A percentile compares a stretch with the other conserved stretches of the same genome.
phyloP scores from a whole-genome alignment of 2,329 filamentous ascomycete genomes.

The Sporothrix dimorphospora region DNA sequence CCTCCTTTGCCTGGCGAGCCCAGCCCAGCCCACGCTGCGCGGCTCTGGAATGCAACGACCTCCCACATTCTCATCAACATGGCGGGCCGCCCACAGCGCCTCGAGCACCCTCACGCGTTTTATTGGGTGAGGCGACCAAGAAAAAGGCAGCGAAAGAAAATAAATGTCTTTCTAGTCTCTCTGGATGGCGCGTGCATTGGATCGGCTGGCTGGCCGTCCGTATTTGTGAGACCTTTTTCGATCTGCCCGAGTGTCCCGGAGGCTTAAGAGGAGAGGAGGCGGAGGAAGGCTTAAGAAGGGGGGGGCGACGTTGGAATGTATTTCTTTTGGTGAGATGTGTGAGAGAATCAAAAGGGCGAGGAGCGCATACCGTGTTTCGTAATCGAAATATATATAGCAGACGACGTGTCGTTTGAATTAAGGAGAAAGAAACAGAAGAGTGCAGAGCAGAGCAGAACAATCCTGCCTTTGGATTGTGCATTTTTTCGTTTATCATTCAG shows the following conservation, averaged over 20 bases:
- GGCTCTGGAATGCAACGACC: conserved; percentile 19
- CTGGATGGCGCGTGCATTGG: conserved; percentile 5
- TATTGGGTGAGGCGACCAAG: too few species aligned
- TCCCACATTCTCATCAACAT: conserved; percentile 9
- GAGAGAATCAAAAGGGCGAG: neutral
- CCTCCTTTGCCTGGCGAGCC: neutral
- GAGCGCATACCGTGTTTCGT: conserved; percentile 16
- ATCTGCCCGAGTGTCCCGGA: neutral
- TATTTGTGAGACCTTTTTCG: neutral
- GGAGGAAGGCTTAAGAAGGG: neutral
- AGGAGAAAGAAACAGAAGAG: neutral
- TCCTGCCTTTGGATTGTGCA: neutral
- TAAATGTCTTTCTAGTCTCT: neutral
- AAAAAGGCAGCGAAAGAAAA: neutral
- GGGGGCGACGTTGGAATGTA: conserved; percentile 13
- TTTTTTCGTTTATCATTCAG: neutral
- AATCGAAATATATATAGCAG: conserved; percentile 13
- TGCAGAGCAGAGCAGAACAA: neutral
- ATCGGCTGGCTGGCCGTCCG: conserved; percentile 7
- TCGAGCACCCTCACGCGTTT: too few species aligned
- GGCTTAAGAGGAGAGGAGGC: neutral
- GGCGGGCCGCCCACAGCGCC: neutral
- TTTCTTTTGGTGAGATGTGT: neutral
- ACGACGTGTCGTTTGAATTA: conserved; percentile 4
- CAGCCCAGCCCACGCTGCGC: neutral